Evolutionary conservation across 1,139 yeast species (phyloP).

Genomic region (Diutina catenulata): DNA sequence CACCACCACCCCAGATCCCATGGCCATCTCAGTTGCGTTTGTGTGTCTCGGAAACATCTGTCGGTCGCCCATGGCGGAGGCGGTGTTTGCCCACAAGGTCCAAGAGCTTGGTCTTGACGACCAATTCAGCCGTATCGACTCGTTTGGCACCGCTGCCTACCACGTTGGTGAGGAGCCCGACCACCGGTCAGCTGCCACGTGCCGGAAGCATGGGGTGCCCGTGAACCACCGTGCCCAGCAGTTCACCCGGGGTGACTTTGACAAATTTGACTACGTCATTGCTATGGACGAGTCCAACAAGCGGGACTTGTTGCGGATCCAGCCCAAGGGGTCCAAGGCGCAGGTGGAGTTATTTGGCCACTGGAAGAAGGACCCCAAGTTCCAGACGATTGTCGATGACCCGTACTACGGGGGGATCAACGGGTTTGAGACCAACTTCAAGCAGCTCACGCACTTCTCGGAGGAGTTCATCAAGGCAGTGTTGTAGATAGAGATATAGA

Average conservation of each 20-base stretch:
- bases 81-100: conserved; percentile 64
- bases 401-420: conserved; percentile 84
- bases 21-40: conserved; percentile 72
- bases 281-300: conserved; percentile 77
- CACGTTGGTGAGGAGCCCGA: conserved; percentile 82
- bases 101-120: conserved; percentile 28
- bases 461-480: conserved; percentile 49
- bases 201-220: conserved; percentile 62
- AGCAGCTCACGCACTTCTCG: conserved; percentile 65
- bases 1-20: too few relatives aligned
- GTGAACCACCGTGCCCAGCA: conserved; percentile 70
- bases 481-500: too few relatives aligned
- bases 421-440: conserved; percentile 72
- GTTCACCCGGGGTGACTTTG: conserved; percentile 45
- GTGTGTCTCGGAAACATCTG: conserved; percentile 92
- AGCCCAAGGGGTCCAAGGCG: conserved; percentile 44
- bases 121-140: conserved; percentile 50
- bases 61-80: conserved; percentile 98
- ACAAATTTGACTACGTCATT: conserved; percentile 65
- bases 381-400: conserved; percentile 58
- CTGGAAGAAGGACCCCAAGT: conserved; percentile 44
- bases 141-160: conserved; percentile 82
- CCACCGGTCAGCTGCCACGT: conserved; percentile 55
- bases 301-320: conserved; percentile 43
- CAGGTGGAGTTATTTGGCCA: conserved; percentile 62